phyloP scores from a whole-genome alignment of 164 flowering plant species.

The Nymphaea colorata region DNA sequence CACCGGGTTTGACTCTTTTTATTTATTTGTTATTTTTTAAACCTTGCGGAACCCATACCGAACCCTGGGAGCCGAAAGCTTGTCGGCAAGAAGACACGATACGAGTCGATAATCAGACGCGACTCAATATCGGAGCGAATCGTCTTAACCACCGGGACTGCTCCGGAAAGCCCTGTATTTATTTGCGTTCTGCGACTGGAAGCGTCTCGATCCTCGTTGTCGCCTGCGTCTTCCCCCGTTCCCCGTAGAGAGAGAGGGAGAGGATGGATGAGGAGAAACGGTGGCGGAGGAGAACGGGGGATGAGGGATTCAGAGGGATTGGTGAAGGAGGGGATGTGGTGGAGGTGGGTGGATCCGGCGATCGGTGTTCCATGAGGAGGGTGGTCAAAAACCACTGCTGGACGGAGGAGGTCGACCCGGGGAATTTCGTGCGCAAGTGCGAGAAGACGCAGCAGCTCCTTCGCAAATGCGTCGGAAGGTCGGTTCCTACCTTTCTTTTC shows the following conservation, averaged over 20 bases:
- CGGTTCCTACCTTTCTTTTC: not conserved
- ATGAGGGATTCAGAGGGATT: conserved; percentile 5
- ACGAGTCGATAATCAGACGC: too few species aligned
- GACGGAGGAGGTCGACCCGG: conserved; percentile 83
- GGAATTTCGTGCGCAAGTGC: conserved; percentile 73
- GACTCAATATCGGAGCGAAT: too few species aligned
- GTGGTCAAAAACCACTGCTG: conserved; percentile 54
- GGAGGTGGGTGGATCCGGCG: conserved; percentile 13
- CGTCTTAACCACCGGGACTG: too few species aligned
- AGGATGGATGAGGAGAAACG: conserved; percentile 18
- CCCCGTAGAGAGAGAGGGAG: conserved; percentile 9
- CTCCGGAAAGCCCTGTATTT: too few species aligned
- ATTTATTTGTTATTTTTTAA: too few species aligned
- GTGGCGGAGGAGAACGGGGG: conserved; percentile 10
- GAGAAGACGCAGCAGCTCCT: conserved; percentile 70
- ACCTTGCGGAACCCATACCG: too few species aligned
- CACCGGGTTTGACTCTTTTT: too few species aligned
- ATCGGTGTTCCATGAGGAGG: conserved; percentile 42
- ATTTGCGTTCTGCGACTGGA: too few species aligned
- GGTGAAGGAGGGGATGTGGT: conserved; percentile 4
- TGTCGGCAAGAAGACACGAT: too few species aligned
- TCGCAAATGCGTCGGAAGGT: conserved; percentile 69
- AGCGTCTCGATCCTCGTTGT: too few species aligned
- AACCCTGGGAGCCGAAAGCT: too few species aligned
- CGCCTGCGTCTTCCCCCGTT: too few species aligned